Base-by-base conservation (phyloP, 495 filamentous ascomycete genomes). In the Neurospora tetrasperma region DNA sequence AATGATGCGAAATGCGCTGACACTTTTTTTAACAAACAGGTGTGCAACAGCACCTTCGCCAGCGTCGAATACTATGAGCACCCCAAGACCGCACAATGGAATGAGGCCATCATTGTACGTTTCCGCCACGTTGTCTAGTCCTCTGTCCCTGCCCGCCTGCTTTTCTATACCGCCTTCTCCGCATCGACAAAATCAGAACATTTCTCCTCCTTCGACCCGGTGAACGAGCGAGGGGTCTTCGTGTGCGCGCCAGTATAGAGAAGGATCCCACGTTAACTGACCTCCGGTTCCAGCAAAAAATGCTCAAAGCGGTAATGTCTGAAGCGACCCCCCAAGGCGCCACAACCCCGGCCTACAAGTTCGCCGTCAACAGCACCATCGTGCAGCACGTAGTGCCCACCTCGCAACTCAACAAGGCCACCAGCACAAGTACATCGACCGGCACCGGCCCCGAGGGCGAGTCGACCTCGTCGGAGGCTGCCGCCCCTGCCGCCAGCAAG, bases 311-410 rank as follows among this genome's bases (percentile, higher is more conserved):
- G 69, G 85, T 98, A 72, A 94, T 98, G 81, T 86, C 90, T 72
- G 94, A 97, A 77, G 91, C 93, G 54, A 88, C 89, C 16, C 91
- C 90, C 14, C 71, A 84, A 9, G 84, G 83, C 68, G 78, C 81
- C 69, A 73, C 81, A n/a, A 73, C 71, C 66, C 86, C 84, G 72
- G 81, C 87, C 31, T 96, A 90, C 86, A 97, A 98, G 82, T 99
- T 93, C 83, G 90, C 92, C 73, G 93, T 97, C 80, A 97, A 96
- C 87, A 96, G 93, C 86, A 98, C 94, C 75, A 98, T 98, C 79
- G 96, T 99, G 73, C 96, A 99, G 81, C 95, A 99, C 79, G 84
- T 91, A 16, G 82, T 89, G 69, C 83, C 88, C 72, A 86, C 86
- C 27, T 83, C 86, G 71, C 81, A 84, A 72, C 80, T 86, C 20